Evolutionary conservation across 208 protist genomes (phyloP), one percentile per base, ranked within the genome.

Genomic region (Tritrichomonas foetus): DNA sequence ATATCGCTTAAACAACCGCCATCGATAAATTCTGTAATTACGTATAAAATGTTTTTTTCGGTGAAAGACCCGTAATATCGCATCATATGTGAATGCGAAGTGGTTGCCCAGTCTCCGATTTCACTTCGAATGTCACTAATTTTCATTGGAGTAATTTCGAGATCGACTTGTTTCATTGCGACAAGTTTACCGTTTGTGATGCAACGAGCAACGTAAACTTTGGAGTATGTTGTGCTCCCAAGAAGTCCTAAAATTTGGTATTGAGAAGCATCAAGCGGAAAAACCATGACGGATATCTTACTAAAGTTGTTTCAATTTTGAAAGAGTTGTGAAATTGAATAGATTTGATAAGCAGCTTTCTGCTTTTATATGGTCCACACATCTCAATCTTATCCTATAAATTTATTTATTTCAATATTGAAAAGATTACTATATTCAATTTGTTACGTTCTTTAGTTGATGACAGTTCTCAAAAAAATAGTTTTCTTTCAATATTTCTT

Each of bases 11-110:
- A 66, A 66, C n/a, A 69, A 30, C 82, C 82, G n/a, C 14, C 49
- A 57, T 25, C 47, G n/a, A 44, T 36, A 61, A 57, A 66, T 33
- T 30, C n/a, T 39, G 47, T 66, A 30, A 93, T 5, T 33, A 93
- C 66, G 9, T 47, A 93, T 25, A 93, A 39, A 30, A 50, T 47
- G 11, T 25, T 44, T 25, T 50, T 27, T 5, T 69, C 82, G 39
- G 66, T 66, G 36, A 93, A 93, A 2, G 82, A 93, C 11, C n/a
- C 55, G 30, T 93, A 93, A 57, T 66, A 93, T 5, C 9, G 61
- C 16, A 93, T 66, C 27, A 93, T 93, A 50, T 93, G 61, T 66
- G 20, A 22, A 47, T 93, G 82, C 39, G 33, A 39, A 30, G 25
- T 82, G 3, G 74, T 47, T 20, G 74, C 47, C 74, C 74, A 82